Base-by-base conservation (phyloP, 108 stramenopile species). In the Epithemia pelagica region DNA sequence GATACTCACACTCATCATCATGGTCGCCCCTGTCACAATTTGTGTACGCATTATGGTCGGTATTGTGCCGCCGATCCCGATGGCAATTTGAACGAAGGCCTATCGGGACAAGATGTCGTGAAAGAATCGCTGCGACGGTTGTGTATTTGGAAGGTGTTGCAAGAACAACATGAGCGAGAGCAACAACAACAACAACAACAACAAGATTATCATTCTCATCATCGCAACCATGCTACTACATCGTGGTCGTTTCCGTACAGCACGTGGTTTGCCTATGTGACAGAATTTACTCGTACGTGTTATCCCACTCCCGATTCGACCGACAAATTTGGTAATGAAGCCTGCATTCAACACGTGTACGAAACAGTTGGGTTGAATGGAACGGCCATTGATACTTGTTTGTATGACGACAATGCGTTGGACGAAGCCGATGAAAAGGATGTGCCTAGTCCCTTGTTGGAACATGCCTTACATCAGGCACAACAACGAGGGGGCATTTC, bases 31-130 rank as follows among this genome's bases (percentile, higher is more conserved):
- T 96, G 96, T 73, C 86, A 75, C 63, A 86, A 77, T 67, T 72
- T 96, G 31, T 97, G 95, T 79, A 96, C 95, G 64, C 96, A 97
- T 74, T 69, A 85, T 28, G 96, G 96, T 37, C 66, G 92, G n/a
- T 97, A 97, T 67, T 97, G 95, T 78, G 79, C 89, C n/a, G 67
- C 67, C 30, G 95, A 96, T 61, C 96, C 96, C 26, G 95, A 97
- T 78, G 89, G 88, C 69, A 83, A 95, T 74, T 78, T 90, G 28
- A 78, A 92, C 32, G 66, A 76, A 32, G 96, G 96, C 58, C 79
- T 93, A 33, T 81, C 83, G 30, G 96, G 96, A 56, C 86, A 84
- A 26, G 96, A 97, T 77, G 91, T 97, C 28, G 93, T 97, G 53
- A 72, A 65, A 66, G 96, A 96, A 75, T 83, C 79, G 59, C 71